Base-by-base conservation (phyloP, 2,329 filamentous ascomycete species). In the Phoma sp. region DNA sequence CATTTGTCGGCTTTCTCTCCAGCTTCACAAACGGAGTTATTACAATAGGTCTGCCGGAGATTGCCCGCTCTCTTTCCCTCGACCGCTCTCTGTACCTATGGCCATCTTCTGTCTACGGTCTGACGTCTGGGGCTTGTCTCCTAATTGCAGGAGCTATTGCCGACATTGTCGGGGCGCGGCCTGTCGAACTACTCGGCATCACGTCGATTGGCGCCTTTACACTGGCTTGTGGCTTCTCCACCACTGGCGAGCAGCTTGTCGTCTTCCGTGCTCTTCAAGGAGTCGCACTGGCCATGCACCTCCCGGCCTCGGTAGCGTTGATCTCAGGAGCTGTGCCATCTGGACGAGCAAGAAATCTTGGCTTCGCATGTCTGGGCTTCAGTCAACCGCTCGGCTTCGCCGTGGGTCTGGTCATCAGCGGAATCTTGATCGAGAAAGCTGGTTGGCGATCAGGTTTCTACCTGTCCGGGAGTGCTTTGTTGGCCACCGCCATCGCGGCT, bases 391-490 rank as follows among this genome's bases (percentile, higher is more conserved):
- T 84, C 0, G 82, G 82, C 0, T 84, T 82, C 59, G 81, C 79
- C 0, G 61, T 82, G 8, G 82, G 82, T 0, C 66, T 85, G 0
- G 78, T 84, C 1, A 58, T 83, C 0, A 81, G 78, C 9, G 82
- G 82, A 12, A 65, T 84, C 1, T 67, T 84, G 12, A 71, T 79
- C 6, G 77, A 82, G 38, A 76, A 73, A 0, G 63, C 78, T 4
- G 81, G 80, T 1, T 84, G 82, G 82, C 71, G 81, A 4, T 71
- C 74, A 1, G 79, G 76, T 3, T 84, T 78, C 62, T 83, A 80
- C 50, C 51, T 81, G 1, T 56, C 60, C 27, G 70, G 64, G 25
- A 64, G 58, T 9, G 62, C 62, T 9, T 73, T 71, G 1, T 57
- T 81, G 10, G 55, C 69, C 1, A 58, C 79, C 3, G 75, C 78